Percentiles rank a stretch among this genome's conserved stretches.
phyloP scores from a whole-genome alignment of 495 filamentous ascomycete genomes.

The Penicillium paxilli region DNA sequence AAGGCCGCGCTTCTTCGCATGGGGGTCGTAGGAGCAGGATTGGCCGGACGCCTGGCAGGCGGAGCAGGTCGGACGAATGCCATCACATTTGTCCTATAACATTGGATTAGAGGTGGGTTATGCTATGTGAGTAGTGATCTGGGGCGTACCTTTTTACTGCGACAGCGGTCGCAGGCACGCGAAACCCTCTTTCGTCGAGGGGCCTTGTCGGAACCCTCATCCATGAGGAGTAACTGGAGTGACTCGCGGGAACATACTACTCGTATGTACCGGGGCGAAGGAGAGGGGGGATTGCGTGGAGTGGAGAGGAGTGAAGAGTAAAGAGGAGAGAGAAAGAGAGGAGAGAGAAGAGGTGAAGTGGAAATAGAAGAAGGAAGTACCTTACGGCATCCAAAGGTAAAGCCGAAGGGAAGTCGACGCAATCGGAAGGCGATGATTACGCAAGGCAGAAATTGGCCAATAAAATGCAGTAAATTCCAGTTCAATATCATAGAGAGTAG shows the following conservation, averaged over 20 bases:
- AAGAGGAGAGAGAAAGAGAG: no score
- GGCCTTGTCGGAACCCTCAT: constrained; percentile 47
- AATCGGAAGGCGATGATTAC: neutral
- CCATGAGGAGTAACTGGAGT: constrained; percentile 41
- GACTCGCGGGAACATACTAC: constrained; percentile 29
- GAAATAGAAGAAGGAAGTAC: neutral
- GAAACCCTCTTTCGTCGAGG: constrained; percentile 64
- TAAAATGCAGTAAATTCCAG: neutral
- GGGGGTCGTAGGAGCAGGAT: constrained; percentile 66
- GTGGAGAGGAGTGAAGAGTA: neutral
- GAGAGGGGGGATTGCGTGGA: neutral
- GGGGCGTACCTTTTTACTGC: constrained; percentile 51
- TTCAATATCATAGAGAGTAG: neutral
- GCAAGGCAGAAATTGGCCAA: neutral
- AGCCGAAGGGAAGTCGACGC: neutral
- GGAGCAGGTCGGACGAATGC: constrained; percentile 61
- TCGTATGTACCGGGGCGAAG: neutral
- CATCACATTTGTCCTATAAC: constrained; percentile 64
- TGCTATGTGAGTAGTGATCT: neutral
- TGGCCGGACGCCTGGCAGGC: constrained; percentile 62
- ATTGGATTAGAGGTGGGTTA: neutral
- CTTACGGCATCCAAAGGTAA: no score
- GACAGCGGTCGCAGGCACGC: constrained; percentile 70
- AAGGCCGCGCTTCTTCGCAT: constrained; percentile 67
- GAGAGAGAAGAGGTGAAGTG: neutral